Percentiles rank a stretch among this genome's conserved stretches.
Conservation (phyloP, 1,139 yeast genomes). For the Blastobotrys serpentis region DNA sequence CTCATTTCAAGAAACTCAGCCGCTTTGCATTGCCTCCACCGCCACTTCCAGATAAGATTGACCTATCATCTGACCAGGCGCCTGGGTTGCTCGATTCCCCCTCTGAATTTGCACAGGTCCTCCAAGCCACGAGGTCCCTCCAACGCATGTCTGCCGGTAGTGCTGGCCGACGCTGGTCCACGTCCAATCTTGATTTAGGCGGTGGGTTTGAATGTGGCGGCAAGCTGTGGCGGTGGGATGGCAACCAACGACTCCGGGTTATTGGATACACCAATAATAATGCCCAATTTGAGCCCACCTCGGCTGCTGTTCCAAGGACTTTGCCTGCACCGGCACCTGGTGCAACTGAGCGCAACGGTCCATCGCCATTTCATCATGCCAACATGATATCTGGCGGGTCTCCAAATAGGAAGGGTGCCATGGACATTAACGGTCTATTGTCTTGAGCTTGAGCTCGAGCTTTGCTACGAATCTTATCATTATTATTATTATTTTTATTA, state of each 20-base stretch:
- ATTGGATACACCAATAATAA: constrained; percentile 22
- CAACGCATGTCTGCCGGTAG: constrained; percentile 40
- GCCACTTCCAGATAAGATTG: constrained; percentile 29
- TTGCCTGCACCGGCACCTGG: too few species aligned
- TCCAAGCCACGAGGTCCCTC: constrained; percentile 43
- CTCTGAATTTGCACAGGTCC: constrained; percentile 39
- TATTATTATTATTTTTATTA: background rate
- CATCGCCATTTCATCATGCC: too few species aligned
- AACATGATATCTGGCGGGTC: background rate
- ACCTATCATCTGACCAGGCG: constrained; percentile 23
- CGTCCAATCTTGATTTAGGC: constrained; percentile 26
- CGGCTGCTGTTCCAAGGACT: constrained; percentile 12
- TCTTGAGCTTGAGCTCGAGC: too few species aligned
- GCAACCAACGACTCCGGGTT: constrained; percentile 33
- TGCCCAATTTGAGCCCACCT: background rate
- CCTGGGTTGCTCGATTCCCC: constrained; percentile 31
- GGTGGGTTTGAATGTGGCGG: constrained; percentile 44
- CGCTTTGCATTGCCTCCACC: constrained; percentile 22
- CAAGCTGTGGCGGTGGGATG: constrained; percentile 42
- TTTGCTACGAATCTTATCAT: background rate
- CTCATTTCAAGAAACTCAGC: background rate
- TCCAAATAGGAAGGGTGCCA: constrained; percentile 5
- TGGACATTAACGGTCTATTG: constrained; percentile 18
- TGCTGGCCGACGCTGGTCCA: constrained; percentile 29
- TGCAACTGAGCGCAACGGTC: too few species aligned